Evolutionary conservation across 352 stramenopile species (phyloP).

Genomic region (Vaucheria bursata): DNA sequence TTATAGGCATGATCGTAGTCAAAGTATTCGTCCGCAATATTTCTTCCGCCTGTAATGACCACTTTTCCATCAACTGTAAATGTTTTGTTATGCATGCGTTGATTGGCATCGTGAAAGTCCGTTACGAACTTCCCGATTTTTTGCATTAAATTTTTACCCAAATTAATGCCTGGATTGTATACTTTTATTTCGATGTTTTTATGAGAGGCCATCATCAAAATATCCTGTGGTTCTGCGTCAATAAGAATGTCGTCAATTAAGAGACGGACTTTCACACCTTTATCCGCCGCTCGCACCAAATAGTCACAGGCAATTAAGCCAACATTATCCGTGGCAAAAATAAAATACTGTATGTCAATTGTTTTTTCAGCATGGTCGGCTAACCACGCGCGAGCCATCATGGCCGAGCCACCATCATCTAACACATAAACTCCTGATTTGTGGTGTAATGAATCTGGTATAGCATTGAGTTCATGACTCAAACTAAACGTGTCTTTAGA

Average conservation of each 20-base stretch:
- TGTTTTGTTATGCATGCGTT: slow-evolving; percentile 20
- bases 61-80: slow-evolving; percentile 17
- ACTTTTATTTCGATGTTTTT: slow-evolving; percentile 11
- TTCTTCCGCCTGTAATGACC: slow-evolving; percentile 10
- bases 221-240: slow-evolving; percentile 1
- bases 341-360: slow-evolving; percentile 20
- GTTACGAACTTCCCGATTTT: slow-evolving; percentile 4
- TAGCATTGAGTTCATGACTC: not conserved
- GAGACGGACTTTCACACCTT: slow-evolving; percentile 8
- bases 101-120: slow-evolving; percentile 12
- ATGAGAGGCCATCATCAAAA: slow-evolving; percentile 14
- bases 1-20: slow-evolving; percentile 18
- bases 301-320: slow-evolving; percentile 14
- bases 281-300: slow-evolving; percentile 6
- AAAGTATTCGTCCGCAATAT: slow-evolving; percentile 20
- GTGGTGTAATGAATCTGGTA: too few species aligned
- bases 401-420: slow-evolving; percentile 8
- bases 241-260: slow-evolving; percentile 16
- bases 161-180: slow-evolving; percentile 13
- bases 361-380: slow-evolving; percentile 10
- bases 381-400: slow-evolving; percentile 8
- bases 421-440: slow-evolving; percentile 15
- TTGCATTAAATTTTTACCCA: slow-evolving; percentile 8
- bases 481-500: too few species aligned
- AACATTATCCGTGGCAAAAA: slow-evolving; percentile 15